phyloP scores from a whole-genome alignment of 2,329 filamentous ascomycete species.

The Tricladium varicosporioides region DNA sequence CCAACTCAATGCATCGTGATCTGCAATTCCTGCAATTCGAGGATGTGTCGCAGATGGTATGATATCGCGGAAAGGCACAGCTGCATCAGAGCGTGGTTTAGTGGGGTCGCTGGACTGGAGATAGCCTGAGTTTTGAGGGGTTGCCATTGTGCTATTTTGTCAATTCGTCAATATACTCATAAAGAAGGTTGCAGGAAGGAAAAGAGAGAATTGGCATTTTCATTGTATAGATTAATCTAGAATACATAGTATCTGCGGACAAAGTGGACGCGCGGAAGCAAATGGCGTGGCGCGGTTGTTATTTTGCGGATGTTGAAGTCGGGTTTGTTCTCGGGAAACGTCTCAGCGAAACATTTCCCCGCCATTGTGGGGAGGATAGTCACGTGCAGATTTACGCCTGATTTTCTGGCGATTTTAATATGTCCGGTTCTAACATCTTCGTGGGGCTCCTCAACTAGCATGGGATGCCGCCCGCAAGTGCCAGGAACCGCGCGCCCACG shows the following conservation, averaged over 20 bases:
- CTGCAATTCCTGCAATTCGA: slow-evolving; percentile 29
- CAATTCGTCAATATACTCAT: neutral
- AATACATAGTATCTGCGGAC: slow-evolving; percentile 9
- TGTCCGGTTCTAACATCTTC: neutral
- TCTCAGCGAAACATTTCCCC: slow-evolving; percentile 4
- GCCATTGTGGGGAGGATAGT: slow-evolving; percentile 9
- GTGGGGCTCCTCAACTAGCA: slow-evolving; percentile 1
- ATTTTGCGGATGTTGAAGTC: slow-evolving; percentile 9
- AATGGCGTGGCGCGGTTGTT: neutral
- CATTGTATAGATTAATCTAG: slow-evolving; percentile 13
- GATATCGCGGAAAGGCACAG: slow-evolving; percentile 30
- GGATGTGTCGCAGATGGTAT: slow-evolving; percentile 25
- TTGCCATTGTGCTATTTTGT: slow-evolving; percentile 20
- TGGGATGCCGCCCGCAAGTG: slow-evolving; percentile 5
- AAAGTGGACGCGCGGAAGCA: slow-evolving; percentile 14
- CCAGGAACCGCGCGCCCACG: neutral
- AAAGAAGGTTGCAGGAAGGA: neutral
- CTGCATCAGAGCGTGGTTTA: slow-evolving; percentile 28
- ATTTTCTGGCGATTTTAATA: slow-evolving; percentile 4
- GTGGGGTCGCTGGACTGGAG: slow-evolving; percentile 26
- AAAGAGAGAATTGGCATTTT: neutral
- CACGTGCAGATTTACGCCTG: neutral
- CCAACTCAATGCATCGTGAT: slow-evolving; percentile 29
- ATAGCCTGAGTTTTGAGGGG: slow-evolving; percentile 27
- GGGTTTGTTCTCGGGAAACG: slow-evolving; percentile 10